Evolutionary conservation across 345 rosid genomes (phyloP).

Genomic region (Carallia brachiata): DNA sequence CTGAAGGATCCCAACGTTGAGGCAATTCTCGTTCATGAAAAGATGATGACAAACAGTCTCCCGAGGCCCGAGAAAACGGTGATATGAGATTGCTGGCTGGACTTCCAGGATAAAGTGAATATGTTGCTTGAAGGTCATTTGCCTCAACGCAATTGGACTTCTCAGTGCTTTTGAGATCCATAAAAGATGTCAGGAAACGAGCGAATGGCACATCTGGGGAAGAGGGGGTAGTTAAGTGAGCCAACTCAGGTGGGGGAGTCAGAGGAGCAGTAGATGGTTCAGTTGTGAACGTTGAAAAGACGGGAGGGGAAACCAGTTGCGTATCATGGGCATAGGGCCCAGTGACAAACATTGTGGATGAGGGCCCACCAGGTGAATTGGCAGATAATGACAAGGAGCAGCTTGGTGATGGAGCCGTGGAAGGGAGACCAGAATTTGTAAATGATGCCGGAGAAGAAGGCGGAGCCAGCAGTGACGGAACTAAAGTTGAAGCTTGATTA

Average conservation of each 20-base stretch:
- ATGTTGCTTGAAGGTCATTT: constrained; percentile 71
- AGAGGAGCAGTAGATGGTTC: constrained; percentile 97
- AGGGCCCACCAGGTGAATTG: constrained; percentile 89
- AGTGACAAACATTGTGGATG: constrained; percentile 80
- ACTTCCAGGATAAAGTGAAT: constrained; percentile 79
- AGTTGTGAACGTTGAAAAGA: constrained; percentile 87
- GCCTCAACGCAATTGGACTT: constrained; percentile 49
- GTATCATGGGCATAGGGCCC: constrained; percentile 96
- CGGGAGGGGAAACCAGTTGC: constrained; percentile 94
- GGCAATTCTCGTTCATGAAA: constrained; percentile 71
- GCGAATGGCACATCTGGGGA: constrained; percentile 97
- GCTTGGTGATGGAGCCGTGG: constrained; percentile 83
- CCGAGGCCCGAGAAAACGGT: constrained; percentile 64
- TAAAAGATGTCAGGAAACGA: constrained; percentile 71
- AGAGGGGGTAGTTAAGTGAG: constrained; percentile 91
- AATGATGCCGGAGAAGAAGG: constrained; percentile 96
- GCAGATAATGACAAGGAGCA: constrained; percentile 64
- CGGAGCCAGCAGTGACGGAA: constrained; percentile 84
- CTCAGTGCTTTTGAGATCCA: constrained; percentile 48
- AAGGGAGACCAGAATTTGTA: constrained; percentile 78
- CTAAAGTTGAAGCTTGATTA: constrained; percentile 58
- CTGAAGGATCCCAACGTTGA: constrained; percentile 66
- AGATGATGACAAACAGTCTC: constrained; percentile 65
- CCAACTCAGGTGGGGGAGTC: constrained; percentile 96
- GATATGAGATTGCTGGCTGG: constrained; percentile 78